Evolutionary conservation across 2,329 filamentous ascomycete genomes (phyloP), one percentile per base, ranked within the genome.

Genomic region (Botrytis squamosa): DNA sequence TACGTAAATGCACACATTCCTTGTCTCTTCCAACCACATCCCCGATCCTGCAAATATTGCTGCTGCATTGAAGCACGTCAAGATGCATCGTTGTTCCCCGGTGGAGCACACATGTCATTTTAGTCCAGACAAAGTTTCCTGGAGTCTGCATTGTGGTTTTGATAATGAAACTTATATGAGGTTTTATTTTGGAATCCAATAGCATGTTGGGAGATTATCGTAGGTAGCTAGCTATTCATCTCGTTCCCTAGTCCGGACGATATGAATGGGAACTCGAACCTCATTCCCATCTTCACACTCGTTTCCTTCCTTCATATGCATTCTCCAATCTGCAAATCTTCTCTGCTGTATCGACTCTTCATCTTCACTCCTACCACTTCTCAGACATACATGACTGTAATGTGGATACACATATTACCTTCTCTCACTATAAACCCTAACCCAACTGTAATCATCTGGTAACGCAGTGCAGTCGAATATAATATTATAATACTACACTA

Each of bases 401-500:
- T 0, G n/a, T n/a, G n/a, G n/a, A n/a, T n/a, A 14, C 10, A 25
- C 22, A 14, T 52, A 25, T 14, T n/a, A 33, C 33, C 33, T 33
- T 12, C 5, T 14, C 49, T 14, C 22, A 6, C 22, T 52, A n/a
- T 6, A 14, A 52, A n/a, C 22, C 22, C 22, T 4, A n/a, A 25
- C 9, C 10, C 14, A 10, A 0, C 4, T 52, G 10, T 52, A 14
- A 6, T n/a, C 0, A 14, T 52, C 22, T n/a, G 1, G 10, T n/a
- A 7, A n/a, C 3, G 12, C 25, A 52, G 6, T 16, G 5, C 5
- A n/a, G n/a, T 52, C 14, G 5, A 14, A 52, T 6, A 52, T 4
- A 14, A 2, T n/a, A 6, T 14, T 3, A 52, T 16, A 4, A n/a
- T 14, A n/a, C 25, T n/a, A n/a, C 25, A 16, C 49, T 7, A 52